Base-by-base conservation (phyloP, 2,329 filamentous ascomycete species). In the Cercospora sesami region DNA sequence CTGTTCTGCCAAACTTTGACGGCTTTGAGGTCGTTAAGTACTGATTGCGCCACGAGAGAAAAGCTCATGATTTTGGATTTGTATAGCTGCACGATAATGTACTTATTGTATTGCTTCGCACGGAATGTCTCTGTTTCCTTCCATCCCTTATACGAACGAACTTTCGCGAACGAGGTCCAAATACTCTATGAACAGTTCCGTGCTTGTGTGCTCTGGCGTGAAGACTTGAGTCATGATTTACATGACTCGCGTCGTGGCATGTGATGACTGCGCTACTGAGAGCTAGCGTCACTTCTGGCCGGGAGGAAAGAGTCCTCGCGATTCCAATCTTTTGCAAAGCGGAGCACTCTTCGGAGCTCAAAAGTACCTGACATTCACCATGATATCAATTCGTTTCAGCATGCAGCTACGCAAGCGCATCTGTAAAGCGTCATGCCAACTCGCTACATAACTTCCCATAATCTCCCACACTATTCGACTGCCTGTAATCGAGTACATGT, bases 11-110 rank as follows among this genome's bases (percentile, higher is more conserved):
- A 4, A 70, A 66, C 5, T 72, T 69, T 51, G 68, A 72, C 23
- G 73, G 75, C 0, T 77, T 77, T 51, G 67, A 73, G 1, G 65
- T 72, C 26, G 74, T 75, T 23, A 71, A 71, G 61, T 36, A 48
- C 4, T 55, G 30, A 16, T n/a, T 3, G 6, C n/a, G 48, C 5
- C 36, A 10, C 21, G 60, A 21, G 21, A 23, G 5, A 31, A 45
- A 62, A 48, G 48, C 23, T 30, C 23, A 18, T 42, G 7, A 51
- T 18, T 42, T 18, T 48, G 60, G 18, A 30, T 5, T 48, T 48
- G 60, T 48, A 45, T 26, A 16, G 60, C 7, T 18, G 36, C 31
- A 55, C 21, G 48, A 55, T 55, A 28, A n/a, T 55, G 48, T 26
- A 55, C 23, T 30, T 16, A 33, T 16, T 62, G 60, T 42, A 26